Evolutionary conservation across 495 filamentous ascomycete genomes (phyloP).

Genomic region (Thozetella sp.): DNA sequence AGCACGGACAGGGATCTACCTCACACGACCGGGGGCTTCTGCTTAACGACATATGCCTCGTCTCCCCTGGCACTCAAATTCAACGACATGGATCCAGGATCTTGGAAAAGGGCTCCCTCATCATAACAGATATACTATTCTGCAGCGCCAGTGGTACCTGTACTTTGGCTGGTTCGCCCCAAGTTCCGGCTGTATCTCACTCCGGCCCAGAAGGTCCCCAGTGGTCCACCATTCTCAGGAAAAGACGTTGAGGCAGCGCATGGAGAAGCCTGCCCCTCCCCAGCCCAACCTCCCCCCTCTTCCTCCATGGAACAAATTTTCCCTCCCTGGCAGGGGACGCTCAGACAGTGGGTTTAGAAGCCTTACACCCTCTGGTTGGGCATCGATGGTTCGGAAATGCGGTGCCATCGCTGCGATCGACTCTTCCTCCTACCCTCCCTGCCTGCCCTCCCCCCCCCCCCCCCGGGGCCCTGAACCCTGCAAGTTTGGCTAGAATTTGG

Average conservation of each 20-base stretch:
- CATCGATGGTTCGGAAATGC: constrained; percentile 3
- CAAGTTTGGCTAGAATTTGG: background rate
- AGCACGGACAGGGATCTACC: constrained; percentile 33
- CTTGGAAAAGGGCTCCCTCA: constrained; percentile 20
- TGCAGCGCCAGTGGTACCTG: constrained; percentile 20
- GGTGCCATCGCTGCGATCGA: background rate
- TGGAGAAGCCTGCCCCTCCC: background rate
- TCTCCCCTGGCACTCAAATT: constrained; percentile 24
- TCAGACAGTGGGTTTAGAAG: constrained; percentile 18
- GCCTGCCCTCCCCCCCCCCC: too few species aligned
- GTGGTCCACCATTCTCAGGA: background rate
- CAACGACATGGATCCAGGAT: constrained; percentile 34
- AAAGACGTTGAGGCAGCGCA: background rate
- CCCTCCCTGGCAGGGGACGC: constrained; percentile 12
- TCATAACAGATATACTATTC: constrained; percentile 27
- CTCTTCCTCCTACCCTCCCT: too few species aligned
- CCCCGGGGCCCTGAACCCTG: background rate
- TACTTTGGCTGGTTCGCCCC: constrained; percentile 16
- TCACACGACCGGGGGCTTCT: constrained; percentile 16
- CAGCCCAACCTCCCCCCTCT: background rate
- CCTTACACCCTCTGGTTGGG: background rate
- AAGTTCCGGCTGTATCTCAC: constrained; percentile 22
- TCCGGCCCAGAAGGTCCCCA: constrained; percentile 7
- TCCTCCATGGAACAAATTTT: constrained; percentile 14
- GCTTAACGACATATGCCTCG: constrained; percentile 28